A percentile compares a stretch with the other conserved stretches of the same genome.
Evolutionary conservation across 2,329 filamentous ascomycete species (phyloP).

Genomic region (Xylariales sp.): DNA sequence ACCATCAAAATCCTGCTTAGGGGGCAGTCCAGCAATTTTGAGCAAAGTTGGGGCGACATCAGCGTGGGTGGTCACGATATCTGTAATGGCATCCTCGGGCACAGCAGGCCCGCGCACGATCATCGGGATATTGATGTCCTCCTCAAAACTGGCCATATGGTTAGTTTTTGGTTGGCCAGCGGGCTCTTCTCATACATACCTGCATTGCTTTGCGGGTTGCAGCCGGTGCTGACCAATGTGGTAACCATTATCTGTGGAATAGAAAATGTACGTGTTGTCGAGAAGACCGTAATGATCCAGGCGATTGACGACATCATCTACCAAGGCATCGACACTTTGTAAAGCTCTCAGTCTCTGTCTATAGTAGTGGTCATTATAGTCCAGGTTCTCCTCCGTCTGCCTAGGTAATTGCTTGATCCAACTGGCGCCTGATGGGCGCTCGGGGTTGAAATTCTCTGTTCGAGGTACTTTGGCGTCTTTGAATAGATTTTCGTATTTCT

Average conservation of each 20-base stretch:
- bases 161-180: no score
- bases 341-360: conserved; percentile 45
- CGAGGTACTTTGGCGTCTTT: conserved; percentile 53
- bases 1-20: conserved; percentile 52
- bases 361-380: conserved; percentile 47
- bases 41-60: conserved; percentile 61
- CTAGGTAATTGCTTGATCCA: conserved; percentile 38
- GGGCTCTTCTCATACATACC: no score
- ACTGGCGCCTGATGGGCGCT: conserved; percentile 31
- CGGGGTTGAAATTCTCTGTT: conserved; percentile 61
- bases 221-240: conserved; percentile 57
- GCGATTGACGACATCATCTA: conserved; percentile 39
- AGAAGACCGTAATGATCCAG: conserved; percentile 32
- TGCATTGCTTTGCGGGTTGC: conserved; percentile 51
- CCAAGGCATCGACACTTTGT: conserved; percentile 51
- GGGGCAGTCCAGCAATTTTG: conserved; percentile 33
- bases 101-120: conserved; percentile 52
- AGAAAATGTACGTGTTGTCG: conserved; percentile 54
- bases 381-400: conserved; percentile 34
- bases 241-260: conserved; percentile 57
- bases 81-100: conserved; percentile 29
- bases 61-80: conserved; percentile 54
- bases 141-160: conserved; percentile 57
- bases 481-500: conserved; percentile 59
- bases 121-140: conserved; percentile 56